phyloP scores from a whole-genome alignment of 2,329 filamentous ascomycete genomes.

The Coniosporium tulheliwenetii region DNA sequence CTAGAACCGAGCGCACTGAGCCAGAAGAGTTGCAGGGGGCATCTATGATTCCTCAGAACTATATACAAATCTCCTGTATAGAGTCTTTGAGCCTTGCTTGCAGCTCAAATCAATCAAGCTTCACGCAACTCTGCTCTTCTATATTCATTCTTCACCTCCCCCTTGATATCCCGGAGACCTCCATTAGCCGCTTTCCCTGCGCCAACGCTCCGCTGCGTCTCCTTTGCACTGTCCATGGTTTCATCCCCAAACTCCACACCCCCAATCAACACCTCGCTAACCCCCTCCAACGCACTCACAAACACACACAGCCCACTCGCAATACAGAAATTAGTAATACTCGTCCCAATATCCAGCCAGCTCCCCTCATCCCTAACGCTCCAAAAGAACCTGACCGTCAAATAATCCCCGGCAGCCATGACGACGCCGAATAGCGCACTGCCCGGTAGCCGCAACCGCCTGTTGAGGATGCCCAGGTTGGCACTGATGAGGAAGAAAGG shows the following conservation, averaged over 20 bases:
- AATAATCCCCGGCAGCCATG: conserved; percentile 77
- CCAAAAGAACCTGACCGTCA: conserved; percentile 96
- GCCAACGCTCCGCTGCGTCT: neutral
- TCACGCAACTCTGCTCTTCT: too few relatives aligned
- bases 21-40: too few relatives aligned
- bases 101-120: too few relatives aligned
- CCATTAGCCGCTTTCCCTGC: too few relatives aligned
- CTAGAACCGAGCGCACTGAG: too few relatives aligned
- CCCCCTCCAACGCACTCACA: conserved; percentile 70
- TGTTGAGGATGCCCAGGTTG: conserved; percentile 86
- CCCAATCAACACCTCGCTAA: conserved; percentile 68
- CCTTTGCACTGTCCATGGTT: too few relatives aligned
- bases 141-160: too few relatives aligned
- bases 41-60: too few relatives aligned
- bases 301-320: conserved; percentile 82
- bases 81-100: too few relatives aligned
- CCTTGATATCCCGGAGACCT: too few relatives aligned
- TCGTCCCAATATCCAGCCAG: conserved; percentile 95
- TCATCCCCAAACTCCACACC: conserved; percentile 52
- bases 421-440: conserved; percentile 88
- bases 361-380: conserved; percentile 92
- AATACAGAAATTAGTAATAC: conserved; percentile 90
- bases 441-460: conserved; percentile 65
- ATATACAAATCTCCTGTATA: too few relatives aligned
- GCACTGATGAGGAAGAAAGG: conserved; percentile 87